phyloP scores from a whole-genome alignment of 495 filamentous ascomycete species.

The Daldinia bambusicola region DNA sequence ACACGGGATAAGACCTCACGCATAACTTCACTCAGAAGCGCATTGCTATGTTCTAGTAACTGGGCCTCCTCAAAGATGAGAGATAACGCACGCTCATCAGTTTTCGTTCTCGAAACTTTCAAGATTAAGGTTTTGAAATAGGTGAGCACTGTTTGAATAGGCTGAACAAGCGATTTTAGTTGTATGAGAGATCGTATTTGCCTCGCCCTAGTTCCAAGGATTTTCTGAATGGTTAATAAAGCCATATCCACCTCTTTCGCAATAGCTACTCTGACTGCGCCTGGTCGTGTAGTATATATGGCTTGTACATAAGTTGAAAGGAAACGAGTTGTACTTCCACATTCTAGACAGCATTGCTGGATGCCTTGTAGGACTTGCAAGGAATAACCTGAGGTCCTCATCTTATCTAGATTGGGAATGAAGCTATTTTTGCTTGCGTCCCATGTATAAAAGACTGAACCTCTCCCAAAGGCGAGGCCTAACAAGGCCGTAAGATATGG shows the following conservation, averaged over 20 bases:
- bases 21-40: constrained; percentile 69
- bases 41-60: constrained; percentile 68
- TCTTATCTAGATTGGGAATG: constrained; percentile 59
- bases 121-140: constrained; percentile 69
- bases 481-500: constrained; percentile 71
- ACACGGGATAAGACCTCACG: constrained; percentile 73
- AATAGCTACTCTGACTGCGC: constrained; percentile 68
- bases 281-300: constrained; percentile 53
- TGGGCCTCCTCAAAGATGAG: constrained; percentile 71
- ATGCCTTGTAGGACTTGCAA: constrained; percentile 65
- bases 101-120: constrained; percentile 61
- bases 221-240: constrained; percentile 64
- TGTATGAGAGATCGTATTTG: constrained; percentile 69
- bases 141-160: constrained; percentile 69
- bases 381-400: constrained; percentile 78
- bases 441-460: constrained; percentile 81
- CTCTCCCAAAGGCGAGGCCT: constrained; percentile 80
- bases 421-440: constrained; percentile 68
- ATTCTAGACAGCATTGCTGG: constrained; percentile 65
- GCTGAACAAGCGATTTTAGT: constrained; percentile 71
- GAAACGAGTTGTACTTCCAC: constrained; percentile 66
- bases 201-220: constrained; percentile 58
- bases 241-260: constrained; percentile 67
- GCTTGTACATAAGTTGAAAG: constrained; percentile 65
- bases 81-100: constrained; percentile 77